Evolutionary conservation across 768 basidiomycete species (phyloP), one percentile per base, ranked within the genome.

Genomic region (Coprinopsis cinerea): DNA sequence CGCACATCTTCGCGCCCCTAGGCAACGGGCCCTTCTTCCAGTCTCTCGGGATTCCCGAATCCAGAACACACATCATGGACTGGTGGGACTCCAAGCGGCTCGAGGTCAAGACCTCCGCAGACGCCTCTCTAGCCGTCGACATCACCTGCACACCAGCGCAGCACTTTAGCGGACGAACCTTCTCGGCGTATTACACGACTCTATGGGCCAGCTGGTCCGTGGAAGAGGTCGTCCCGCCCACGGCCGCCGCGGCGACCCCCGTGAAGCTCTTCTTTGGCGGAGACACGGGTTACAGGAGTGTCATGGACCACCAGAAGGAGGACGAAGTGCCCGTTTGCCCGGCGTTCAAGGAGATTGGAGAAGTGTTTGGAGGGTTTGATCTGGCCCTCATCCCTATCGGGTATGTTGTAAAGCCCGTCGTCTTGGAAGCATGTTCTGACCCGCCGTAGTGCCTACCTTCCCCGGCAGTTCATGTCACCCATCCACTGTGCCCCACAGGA

Each of bases 341-440:
- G 4, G 86, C 76, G 3, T 91, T 91, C 63, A 74, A 75, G 58
- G 76, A 84, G 62, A 82, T 91, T 44, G 88, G 87, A 1, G 69
- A 76, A 42, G 62, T 60, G 10, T 80, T 80, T 53, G 83, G 82
- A 0, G 75, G 73, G 0, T 82, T 88, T 55, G 84, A 88, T 58
- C 64, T 87, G 26, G 82, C 82, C 3, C 61, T 86, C 62, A 81
- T 88, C 51, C 85, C 86, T 0, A 85, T 85, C n/a, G 77, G 82
- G 74, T 76, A 66, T 59, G 60, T 63, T 28, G 30, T 6, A 15
- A 11, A 30, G 11, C 20, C 39, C 20, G 36, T 35, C 42, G 27
- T 17, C 11, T 39, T 25, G 17, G 17, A 15, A 11, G 20, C 11
- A 20, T 20, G 22, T 6, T 18, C 25, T 7, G n/a, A 11, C n/a